Conservation (phyloP, 2,329 filamentous ascomycete genomes). For the Domatiomyces globalis region DNA sequence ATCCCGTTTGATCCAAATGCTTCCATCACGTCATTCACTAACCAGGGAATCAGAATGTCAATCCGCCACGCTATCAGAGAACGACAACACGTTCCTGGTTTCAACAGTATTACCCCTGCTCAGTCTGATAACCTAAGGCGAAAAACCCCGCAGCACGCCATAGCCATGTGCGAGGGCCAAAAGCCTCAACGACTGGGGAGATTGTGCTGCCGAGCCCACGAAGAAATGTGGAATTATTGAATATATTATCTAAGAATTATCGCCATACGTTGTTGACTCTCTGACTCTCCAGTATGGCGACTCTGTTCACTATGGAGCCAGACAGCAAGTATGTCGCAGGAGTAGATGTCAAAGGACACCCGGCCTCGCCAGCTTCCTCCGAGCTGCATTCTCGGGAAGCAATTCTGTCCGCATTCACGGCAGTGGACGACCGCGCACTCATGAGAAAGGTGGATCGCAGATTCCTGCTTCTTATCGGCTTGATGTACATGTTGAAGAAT, state of each 20-base stretch:
- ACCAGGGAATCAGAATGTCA: not conserved
- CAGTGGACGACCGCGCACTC: conserved; percentile 27
- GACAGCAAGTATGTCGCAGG: not conserved
- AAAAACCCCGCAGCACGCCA: not conserved
- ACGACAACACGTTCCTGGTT: not conserved
- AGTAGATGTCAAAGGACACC: not conserved
- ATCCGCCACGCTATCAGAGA: not conserved
- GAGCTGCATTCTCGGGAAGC: not conserved
- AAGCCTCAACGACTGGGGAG: not conserved
- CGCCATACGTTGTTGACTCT: not conserved
- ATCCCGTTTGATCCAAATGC: not conserved
- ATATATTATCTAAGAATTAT: not conserved
- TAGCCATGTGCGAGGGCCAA: no score
- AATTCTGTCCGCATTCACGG: conserved; percentile 25
- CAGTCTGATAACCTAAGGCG: not conserved
- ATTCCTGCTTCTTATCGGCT: conserved; percentile 48
- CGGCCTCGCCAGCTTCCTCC: not conserved
- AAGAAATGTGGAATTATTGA: not conserved
- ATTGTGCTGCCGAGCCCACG: not conserved
- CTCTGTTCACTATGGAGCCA: not conserved
- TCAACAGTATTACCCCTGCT: not conserved
- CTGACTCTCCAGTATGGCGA: not conserved
- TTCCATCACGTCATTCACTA: not conserved
- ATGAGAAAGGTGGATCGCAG: conserved; percentile 48
- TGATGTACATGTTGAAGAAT: conserved; percentile 46